Evolutionary conservation across 2,329 filamentous ascomycete genomes (phyloP).

Genomic region (Diaporthe ilicicola): DNA sequence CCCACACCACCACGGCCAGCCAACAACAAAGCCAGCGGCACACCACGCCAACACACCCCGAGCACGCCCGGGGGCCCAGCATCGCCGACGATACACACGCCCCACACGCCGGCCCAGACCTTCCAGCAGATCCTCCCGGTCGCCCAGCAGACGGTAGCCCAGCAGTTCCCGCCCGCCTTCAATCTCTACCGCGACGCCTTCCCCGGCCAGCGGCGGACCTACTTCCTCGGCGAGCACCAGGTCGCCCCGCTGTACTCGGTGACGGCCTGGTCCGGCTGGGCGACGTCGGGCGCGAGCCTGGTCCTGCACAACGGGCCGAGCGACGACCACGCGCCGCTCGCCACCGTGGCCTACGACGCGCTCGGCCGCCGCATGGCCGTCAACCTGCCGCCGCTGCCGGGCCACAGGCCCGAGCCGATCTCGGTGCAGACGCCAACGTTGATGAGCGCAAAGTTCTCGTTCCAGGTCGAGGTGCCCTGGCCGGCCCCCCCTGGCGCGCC

Average conservation of each 20-base stretch:
- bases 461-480: slow-evolving; percentile 46
- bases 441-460: slow-evolving; percentile 32
- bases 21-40: slow-evolving; percentile 2
- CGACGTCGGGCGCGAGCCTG: slow-evolving; percentile 40
- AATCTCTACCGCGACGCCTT: slow-evolving; percentile 42
- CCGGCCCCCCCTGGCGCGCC: slow-evolving; percentile 20
- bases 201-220: slow-evolving; percentile 30
- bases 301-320: slow-evolving; percentile 46
- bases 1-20: not conserved
- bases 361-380: slow-evolving; percentile 37
- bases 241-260: slow-evolving; percentile 45
- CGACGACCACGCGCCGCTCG: slow-evolving; percentile 41
- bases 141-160: slow-evolving; percentile 24
- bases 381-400: slow-evolving; percentile 41
- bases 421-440: slow-evolving; percentile 28
- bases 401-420: slow-evolving; percentile 29
- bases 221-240: slow-evolving; percentile 43
- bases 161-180: slow-evolving; percentile 45
- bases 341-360: slow-evolving; percentile 36
- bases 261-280: slow-evolving; percentile 38
- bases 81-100: not conserved
- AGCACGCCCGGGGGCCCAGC: not conserved
- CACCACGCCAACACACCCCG: not conserved
- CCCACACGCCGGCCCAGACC: slow-evolving; percentile 23
- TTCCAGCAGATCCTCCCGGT: slow-evolving; percentile 27